A percentile compares a stretch with the other conserved stretches of the same genome.
Conservation (phyloP, 2,329 filamentous ascomycete genomes). For the Ascochyta clinopodiicola region DNA sequence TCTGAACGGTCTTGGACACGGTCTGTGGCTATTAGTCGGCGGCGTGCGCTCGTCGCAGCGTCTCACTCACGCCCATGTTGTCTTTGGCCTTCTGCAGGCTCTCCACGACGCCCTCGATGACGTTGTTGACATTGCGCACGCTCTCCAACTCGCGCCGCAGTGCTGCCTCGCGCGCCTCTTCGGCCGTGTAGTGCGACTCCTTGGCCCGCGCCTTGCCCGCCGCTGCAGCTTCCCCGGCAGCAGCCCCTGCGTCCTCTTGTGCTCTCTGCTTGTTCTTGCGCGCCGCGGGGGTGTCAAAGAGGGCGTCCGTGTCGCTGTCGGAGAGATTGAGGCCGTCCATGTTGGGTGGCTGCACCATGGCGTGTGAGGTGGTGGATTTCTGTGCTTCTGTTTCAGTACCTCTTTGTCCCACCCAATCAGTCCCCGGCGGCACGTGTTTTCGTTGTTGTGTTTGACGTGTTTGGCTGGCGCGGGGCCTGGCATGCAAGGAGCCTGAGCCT, state of each 20-base stretch:
- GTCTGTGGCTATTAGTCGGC: constrained; percentile 60
- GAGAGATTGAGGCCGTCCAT: constrained; percentile 61
- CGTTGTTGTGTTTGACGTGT: constrained; percentile 36
- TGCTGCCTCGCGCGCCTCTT: constrained; percentile 74
- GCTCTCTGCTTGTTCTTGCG: constrained; percentile 47
- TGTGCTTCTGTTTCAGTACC: not conserved
- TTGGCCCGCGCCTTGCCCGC: constrained; percentile 48
- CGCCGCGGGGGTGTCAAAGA: constrained; percentile 63
- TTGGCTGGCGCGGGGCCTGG: constrained; percentile 20
- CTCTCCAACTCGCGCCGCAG: constrained; percentile 81
- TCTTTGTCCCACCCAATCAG: constrained; percentile 8
- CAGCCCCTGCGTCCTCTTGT: constrained; percentile 35
- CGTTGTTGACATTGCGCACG: constrained; percentile 83
- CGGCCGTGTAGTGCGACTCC: constrained; percentile 65
- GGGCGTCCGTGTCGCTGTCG: constrained; percentile 62
- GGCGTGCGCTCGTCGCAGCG: not conserved
- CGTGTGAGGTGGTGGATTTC: not conserved
- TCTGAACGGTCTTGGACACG: constrained; percentile 82
- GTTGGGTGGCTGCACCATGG: constrained; percentile 50
- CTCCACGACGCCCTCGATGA: constrained; percentile 78
- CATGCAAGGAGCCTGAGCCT: constrained; percentile 4
- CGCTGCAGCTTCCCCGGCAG: constrained; percentile 39
- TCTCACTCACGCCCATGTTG: constrained; percentile 73
- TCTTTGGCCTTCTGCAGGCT: constrained; percentile 74
- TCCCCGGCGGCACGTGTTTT: constrained; percentile 12